phyloP scores from a whole-genome alignment of 1,284 basidiomycete species.

The Cutaneotrichosporon sp. region DNA sequence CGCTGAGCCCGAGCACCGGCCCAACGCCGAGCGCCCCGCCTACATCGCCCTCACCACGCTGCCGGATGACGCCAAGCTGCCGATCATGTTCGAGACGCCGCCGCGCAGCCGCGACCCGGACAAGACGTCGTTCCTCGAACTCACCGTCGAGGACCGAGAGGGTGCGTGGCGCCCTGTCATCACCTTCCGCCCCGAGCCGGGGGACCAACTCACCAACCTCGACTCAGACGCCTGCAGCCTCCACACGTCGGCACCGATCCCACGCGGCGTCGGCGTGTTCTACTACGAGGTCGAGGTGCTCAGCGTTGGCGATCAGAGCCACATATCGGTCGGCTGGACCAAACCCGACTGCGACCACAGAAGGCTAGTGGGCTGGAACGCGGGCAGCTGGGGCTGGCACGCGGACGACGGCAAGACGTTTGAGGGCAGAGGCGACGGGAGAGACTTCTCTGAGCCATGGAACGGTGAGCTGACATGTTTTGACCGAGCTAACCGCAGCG shows the following conservation, averaged over 20 bases:
- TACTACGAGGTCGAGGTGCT: constrained; percentile 83
- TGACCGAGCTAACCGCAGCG: constrained; percentile 55
- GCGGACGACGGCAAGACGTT: constrained; percentile 86
- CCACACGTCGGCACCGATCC: constrained; percentile 71
- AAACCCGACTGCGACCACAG: constrained; percentile 62
- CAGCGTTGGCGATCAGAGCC: constrained; percentile 65
- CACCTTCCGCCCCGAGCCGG: constrained; percentile 44
- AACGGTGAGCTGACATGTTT: constrained; percentile 29
- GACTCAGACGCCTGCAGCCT: constrained; percentile 80
- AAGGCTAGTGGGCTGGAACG: constrained; percentile 86
- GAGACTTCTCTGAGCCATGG: constrained; percentile 65
- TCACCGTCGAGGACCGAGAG: constrained; percentile 6
- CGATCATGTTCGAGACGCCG: constrained; percentile 13
- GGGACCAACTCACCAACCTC: constrained; percentile 44
- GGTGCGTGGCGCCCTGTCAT: constrained; percentile 29
- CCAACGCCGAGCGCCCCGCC: constrained; percentile 8
- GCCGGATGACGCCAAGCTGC: constrained; percentile 13
- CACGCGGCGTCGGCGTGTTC: constrained; percentile 79
- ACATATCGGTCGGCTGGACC: constrained; percentile 76
- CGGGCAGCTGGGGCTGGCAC: constrained; percentile 88
- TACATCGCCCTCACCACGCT: constrained; percentile 57
- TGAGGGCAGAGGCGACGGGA: constrained; percentile 69
- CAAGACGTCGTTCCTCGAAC: constrained; percentile 14
- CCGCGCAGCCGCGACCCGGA: not conserved
- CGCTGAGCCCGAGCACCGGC: not conserved